Base-by-base conservation (phyloP, 169 alveolate genomes). In the Cryptosporidium ubiquitum region DNA sequence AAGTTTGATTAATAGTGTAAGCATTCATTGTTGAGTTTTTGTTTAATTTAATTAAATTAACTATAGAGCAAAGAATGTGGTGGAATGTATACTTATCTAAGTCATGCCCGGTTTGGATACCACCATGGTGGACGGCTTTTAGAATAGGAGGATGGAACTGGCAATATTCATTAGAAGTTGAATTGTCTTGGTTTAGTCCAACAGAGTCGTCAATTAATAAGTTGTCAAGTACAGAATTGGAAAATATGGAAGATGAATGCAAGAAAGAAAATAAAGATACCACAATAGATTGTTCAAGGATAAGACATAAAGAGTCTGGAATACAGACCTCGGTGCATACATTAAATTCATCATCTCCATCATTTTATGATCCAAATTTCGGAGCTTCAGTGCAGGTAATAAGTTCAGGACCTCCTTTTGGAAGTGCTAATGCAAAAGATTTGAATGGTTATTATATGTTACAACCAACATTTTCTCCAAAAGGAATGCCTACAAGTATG, bases 61-160 rank as follows among this genome's bases (percentile, higher is more conserved):
- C 18, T 26, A 42, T 61, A 79, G 89, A 79, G 51, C 89, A 79
- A 64, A 79, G 89, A 64, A 37, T 79, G 68, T 79, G 89, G 89
- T 79, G 89, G 89, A 79, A 79, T 64, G 89, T 79, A n/a, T 79
- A 79, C 69, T 79, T 79, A 42, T 79, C 89, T 16, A 79, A 79
- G 39, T 79, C 89, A 31, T 79, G 89, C n/a, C 89, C 89, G 1
- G 31, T 79, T 42, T 79, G 89, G 89, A 61, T 79, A 26, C 89
- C 89, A 12, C 89, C 89, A 7, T 79, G 89, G 89, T 79, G 89
- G 89, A 79, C 89, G 14, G 89, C 75, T 12, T 64, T 79, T 29
- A 79, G 75, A 64, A 79, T 79, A 61, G 89, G 89, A n/a, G 89
- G 89, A 12, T 79, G 89, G 89, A 79, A 79, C 69, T 79, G 89